Evolutionary conservation across 108 stramenopile species (phyloP).

Genomic region (Pseudonitzschia multiseries): DNA sequence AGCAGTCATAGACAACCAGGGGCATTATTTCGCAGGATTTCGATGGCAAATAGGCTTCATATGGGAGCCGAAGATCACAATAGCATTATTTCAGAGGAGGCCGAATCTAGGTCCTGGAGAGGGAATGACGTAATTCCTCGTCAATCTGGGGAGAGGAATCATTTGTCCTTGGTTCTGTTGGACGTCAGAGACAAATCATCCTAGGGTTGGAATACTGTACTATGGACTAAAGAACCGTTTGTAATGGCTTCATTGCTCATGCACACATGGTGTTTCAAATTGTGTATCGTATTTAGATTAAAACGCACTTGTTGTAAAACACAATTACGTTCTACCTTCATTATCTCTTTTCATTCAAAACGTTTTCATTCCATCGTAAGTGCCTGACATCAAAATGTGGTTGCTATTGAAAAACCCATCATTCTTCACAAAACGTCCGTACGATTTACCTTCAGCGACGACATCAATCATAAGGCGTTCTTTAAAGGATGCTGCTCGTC

Average conservation of each 20-base stretch:
- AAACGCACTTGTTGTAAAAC: not conserved
- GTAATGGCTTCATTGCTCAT: no score
- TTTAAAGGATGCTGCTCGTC: constrained; percentile 25
- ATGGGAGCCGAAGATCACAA: not conserved
- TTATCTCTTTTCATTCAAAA: not conserved
- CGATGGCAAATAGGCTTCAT: not conserved
- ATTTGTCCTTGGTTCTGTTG: not conserved
- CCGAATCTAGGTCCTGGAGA: not conserved
- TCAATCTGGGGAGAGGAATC: not conserved
- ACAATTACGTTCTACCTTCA: not conserved
- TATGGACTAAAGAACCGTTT: not conserved
- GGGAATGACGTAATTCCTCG: not conserved
- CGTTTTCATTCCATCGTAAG: not conserved
- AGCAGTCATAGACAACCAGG: not conserved
- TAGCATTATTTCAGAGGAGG: not conserved
- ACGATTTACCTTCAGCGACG: constrained; percentile 27
- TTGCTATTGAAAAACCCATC: constrained; percentile 41
- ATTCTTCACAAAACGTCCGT: constrained; percentile 34
- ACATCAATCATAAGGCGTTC: constrained; percentile 27
- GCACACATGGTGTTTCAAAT: not conserved
- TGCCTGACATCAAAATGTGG: constrained; percentile 9
- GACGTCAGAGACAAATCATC: not conserved
- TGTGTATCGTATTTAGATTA: no score
- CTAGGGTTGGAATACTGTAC: not conserved
- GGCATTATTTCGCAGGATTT: constrained; percentile 12